Evolutionary conservation across 2,329 filamentous ascomycete species (phyloP).

Genomic region (Aspergillus oerlinghausenensis): DNA sequence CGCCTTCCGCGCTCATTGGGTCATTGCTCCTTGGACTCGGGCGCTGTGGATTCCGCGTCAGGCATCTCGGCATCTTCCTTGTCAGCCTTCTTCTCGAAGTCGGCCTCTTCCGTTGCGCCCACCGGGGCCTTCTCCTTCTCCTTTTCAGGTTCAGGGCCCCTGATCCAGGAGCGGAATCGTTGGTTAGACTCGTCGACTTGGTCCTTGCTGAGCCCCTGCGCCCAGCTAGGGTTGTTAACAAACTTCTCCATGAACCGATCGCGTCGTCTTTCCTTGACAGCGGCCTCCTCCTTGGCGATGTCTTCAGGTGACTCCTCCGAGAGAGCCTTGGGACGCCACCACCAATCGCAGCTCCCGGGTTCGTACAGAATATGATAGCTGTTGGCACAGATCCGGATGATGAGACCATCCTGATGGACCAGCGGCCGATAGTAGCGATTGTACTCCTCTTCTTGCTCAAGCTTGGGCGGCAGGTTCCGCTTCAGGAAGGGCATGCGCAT

Average conservation of each 20-base stretch:
- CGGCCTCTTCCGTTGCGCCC: conserved; percentile 9
- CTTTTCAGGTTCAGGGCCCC: conserved; percentile 22
- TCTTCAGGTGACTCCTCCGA: conserved; percentile 29
- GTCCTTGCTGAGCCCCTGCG: conserved; percentile 46
- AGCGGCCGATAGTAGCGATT: conserved; percentile 53
- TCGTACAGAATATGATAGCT: conserved; percentile 77
- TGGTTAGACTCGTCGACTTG: conserved; percentile 46
- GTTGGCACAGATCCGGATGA: conserved; percentile 70
- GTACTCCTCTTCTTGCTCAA: conserved; percentile 58
- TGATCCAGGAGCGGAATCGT: conserved; percentile 45
- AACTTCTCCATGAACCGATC: conserved; percentile 50
- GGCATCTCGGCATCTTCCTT: conserved; percentile 33
- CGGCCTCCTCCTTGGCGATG: conserved; percentile 30
- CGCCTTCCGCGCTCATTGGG: conserved; percentile 16
- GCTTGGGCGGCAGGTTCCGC: conserved; percentile 62
- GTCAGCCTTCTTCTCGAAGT: conserved; percentile 13
- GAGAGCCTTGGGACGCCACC: conserved; percentile 48
- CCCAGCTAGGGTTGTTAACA: conserved; percentile 50
- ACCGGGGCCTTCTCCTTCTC: conserved; percentile 2
- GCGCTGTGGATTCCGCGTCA: conserved; percentile 25
- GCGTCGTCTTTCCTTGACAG: conserved; percentile 40
- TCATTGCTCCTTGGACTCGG: conserved; percentile 18
- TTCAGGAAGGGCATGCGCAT: conserved; percentile 66
- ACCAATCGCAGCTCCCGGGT: conserved; percentile 65
- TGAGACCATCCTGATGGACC: conserved; percentile 62